phyloP scores from a whole-genome alignment of 495 filamentous ascomycete genomes.

The Penicillium bialowiezense region DNA sequence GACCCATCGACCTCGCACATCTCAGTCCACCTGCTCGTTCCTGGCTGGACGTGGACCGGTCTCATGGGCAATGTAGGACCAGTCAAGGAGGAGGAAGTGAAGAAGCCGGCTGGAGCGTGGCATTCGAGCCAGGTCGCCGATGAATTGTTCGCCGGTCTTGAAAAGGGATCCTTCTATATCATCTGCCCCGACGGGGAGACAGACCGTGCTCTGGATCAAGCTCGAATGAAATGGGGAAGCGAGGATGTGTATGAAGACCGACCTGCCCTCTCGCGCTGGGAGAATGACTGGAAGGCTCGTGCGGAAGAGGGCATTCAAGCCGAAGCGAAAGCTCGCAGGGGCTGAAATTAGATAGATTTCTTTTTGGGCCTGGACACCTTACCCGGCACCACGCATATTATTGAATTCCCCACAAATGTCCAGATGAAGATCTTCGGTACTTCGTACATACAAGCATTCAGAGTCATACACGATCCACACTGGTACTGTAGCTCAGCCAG shows the following conservation, averaged over 20 bases:
- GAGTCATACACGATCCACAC: too few relatives aligned
- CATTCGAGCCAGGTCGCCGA: slow-evolving; percentile 66
- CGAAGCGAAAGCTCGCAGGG: slow-evolving; percentile 20
- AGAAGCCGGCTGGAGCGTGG: slow-evolving; percentile 72
- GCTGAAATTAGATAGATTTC: too few relatives aligned
- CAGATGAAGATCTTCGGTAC: too few relatives aligned
- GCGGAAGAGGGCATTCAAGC: slow-evolving; percentile 60
- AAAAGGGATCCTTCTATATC: slow-evolving; percentile 65
- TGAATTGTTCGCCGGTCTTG: slow-evolving; percentile 59
- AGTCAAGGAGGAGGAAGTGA: slow-evolving; percentile 25
- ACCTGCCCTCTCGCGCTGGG: slow-evolving; percentile 70
- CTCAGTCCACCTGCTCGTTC: slow-evolving; percentile 67
- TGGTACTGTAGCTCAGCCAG: not conserved
- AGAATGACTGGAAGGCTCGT: slow-evolving; percentile 61
- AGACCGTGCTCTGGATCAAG: slow-evolving; percentile 61
- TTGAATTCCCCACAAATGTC: too few relatives aligned
- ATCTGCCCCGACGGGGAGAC: slow-evolving; percentile 81
- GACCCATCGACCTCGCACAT: slow-evolving; percentile 43
- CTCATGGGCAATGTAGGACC: slow-evolving; percentile 51
- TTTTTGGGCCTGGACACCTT: too few relatives aligned
- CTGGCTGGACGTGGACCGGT: slow-evolving; percentile 76
- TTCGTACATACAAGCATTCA: too few relatives aligned
- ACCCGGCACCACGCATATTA: too few relatives aligned
- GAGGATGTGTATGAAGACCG: slow-evolving; percentile 65
- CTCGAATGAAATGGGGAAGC: slow-evolving; percentile 67